phyloP scores from a whole-genome alignment of 2,329 filamentous ascomycete genomes.

The Aspergillus caelatus region DNA sequence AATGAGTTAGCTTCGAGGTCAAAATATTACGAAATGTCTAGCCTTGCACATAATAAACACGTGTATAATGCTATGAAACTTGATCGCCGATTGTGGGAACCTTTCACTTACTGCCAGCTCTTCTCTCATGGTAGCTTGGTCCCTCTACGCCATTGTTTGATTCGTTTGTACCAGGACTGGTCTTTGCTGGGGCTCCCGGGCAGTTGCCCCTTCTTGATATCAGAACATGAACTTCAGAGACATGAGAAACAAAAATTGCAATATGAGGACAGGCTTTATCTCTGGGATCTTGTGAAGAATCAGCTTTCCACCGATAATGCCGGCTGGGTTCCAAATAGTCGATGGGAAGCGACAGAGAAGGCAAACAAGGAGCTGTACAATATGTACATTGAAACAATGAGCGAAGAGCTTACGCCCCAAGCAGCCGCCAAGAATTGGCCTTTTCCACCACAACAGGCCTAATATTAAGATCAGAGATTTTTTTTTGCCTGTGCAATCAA shows the following conservation, averaged over 20 bases:
- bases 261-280: constrained; percentile 25
- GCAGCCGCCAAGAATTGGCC: constrained; percentile 25
- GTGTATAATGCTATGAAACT: constrained; percentile 25
- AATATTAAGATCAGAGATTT: no score
- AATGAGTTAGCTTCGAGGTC: constrained; percentile 18
- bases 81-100: constrained; percentile 25
- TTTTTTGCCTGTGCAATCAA: no score
- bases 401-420: constrained; percentile 21
- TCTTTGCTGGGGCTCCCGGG: constrained; percentile 17
- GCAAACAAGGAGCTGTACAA: constrained; percentile 23
- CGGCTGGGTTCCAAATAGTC: constrained; percentile 23
- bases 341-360: constrained; percentile 21
- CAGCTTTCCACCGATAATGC: constrained; percentile 25
- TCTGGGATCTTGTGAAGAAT: constrained; percentile 25
- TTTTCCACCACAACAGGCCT: constrained; percentile 18
- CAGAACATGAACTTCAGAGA: constrained; percentile 17
- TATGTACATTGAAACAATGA: constrained; percentile 26
- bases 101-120: constrained; percentile 23
- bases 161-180: constrained; percentile 23
- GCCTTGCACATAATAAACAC: constrained; percentile 22
- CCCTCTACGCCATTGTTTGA: constrained; percentile 20
- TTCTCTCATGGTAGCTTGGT: constrained; percentile 20
- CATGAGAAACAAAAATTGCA: constrained; percentile 19
- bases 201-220: constrained; percentile 20
- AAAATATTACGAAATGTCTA: constrained; percentile 30